Base-by-base conservation (phyloP, 306 rosid species). In the Cicer yamashitae region DNA sequence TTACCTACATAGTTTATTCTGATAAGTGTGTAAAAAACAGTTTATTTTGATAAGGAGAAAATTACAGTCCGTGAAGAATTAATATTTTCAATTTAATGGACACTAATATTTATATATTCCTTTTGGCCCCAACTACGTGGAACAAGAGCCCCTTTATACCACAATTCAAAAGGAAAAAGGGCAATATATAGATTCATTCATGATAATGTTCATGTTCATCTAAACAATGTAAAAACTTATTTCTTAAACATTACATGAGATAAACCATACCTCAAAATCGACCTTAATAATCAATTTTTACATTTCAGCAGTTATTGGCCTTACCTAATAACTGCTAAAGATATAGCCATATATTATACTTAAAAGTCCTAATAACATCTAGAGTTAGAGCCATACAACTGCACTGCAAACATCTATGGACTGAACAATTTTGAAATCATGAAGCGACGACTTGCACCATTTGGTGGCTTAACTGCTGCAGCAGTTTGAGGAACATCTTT, bases 401-500 rank as follows among this genome's bases (percentile, higher is more conserved):
- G 13, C 58, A 17, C 14, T 37, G 53, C 47, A 60, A 48, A 59
- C 47, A 52, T 75, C 73, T 81, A 75, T 3, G 3, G 10, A 40
- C 30, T 34, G 67, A 52, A 68, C 58, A 72, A 57, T 56, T 74
- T 62, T 48, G 70, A 73, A 53, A 64, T 4, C 8, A 50, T 67
- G 74, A 79, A 82, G 53, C 79, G 54, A 74, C 70, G 82, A 47
- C 79, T 79, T 10, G 77, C 82, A 11, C 79, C 72, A 20, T 39
- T 47, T 56, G 73, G 15, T 67, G 79, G 34, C 14, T 67, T 43
- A 57, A 83, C 84, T 7, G 87, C 87, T 14, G 88, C 83, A 38
- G 88, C 83, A 38, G 88, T 84, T 73, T 86, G 91, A 14, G 90
- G 84, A 75, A 87, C 47, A 60, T 81, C 92, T 30, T 84, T 87